A percentile compares a stretch with the other conserved stretches of the same genome.
These are phyloP conservation scores for Atkinsonella texensis DNA, from an alignment of 2,329 filamentous ascomycete species.

Conservation along the genomic window DNA sequence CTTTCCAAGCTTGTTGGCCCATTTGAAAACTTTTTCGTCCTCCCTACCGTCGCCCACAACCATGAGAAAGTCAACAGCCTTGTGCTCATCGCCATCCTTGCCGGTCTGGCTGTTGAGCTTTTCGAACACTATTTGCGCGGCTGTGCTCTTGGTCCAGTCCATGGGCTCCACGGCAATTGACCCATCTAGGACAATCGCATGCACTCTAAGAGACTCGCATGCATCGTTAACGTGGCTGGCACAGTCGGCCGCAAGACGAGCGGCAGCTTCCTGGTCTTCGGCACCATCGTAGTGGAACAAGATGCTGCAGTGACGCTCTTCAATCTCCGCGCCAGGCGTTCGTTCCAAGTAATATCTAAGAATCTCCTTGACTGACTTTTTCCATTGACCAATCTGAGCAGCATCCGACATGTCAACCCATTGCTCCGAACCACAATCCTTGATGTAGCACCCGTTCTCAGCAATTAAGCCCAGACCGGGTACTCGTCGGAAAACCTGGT, in stretches of 20 bases:
- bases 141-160: conserved; percentile 79
- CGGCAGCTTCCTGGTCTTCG: conserved; percentile 63
- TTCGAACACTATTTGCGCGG: conserved; percentile 62
- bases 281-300: conserved; percentile 83
- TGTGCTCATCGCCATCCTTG: conserved; percentile 17
- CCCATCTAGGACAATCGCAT: conserved; percentile 69
- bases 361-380: conserved; percentile 69
- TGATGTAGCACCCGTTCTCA: conserved; percentile 88
- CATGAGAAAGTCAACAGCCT: conserved; percentile 71
- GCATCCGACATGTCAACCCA: conserved; percentile 74
- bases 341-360: conserved; percentile 84
- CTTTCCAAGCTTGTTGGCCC: conserved; percentile 68
- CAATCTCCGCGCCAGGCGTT: conserved; percentile 75
- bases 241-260: conserved; percentile 75
- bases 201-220: conserved; percentile 71
- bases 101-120: conserved; percentile 32
- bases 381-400: conserved; percentile 63
- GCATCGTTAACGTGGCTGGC: conserved; percentile 93
- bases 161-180: conserved; percentile 75
- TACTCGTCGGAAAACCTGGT: conserved; percentile 72
- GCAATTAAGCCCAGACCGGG: conserved; percentile 81
- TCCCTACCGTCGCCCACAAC: conserved; percentile 85
- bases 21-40: conserved; percentile 86
- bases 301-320: conserved; percentile 83
- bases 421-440: conserved; percentile 50